These are phyloP conservation scores for Musa itinerans DNA, from an alignment of 176 grass and related monocot species.

Conservation along the genomic window DNA sequence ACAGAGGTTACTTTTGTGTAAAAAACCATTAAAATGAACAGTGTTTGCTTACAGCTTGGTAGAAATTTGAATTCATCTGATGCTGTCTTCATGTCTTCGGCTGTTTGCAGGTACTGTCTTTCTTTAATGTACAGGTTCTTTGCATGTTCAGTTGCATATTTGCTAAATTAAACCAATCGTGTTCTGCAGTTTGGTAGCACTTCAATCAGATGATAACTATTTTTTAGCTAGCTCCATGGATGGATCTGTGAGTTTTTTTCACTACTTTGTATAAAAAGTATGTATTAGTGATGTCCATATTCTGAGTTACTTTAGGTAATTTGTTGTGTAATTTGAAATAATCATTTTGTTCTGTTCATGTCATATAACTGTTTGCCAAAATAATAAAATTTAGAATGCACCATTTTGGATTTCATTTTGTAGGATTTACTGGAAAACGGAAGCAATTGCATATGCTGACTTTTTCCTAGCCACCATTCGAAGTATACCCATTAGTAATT, in stretches of 20 bases:
- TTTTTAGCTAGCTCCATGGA: constrained; percentile 72
- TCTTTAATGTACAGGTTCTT: neutral
- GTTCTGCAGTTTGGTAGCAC: constrained; percentile 46
- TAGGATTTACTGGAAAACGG: neutral
- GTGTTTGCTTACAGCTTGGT: neutral
- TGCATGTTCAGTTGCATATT: neutral
- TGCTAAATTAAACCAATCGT: constrained; percentile 8
- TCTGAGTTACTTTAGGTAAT: neutral
- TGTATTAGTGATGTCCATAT: neutral
- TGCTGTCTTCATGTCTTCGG: constrained; percentile 35
- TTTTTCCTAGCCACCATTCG: neutral
- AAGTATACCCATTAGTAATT: neutral
- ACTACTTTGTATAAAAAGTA: constrained; percentile 3
- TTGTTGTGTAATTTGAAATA: neutral
- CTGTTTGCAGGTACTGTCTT: constrained; percentile 51
- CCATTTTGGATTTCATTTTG: constrained; percentile 4
- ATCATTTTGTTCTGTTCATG: neutral
- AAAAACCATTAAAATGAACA: too few relatives aligned
- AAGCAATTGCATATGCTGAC: too few relatives aligned
- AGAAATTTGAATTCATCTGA: constrained; percentile 26
- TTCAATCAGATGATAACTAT: constrained; percentile 61
- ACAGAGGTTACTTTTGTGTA: neutral
- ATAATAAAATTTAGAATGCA: neutral
- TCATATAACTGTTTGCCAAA: neutral
- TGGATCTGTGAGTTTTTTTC: constrained; percentile 50